Percentiles rank a stretch among this genome's conserved stretches.
Evolutionary conservation across 1,284 basidiomycete species (phyloP).

Genomic region (Marasmius tenuissimus): DNA sequence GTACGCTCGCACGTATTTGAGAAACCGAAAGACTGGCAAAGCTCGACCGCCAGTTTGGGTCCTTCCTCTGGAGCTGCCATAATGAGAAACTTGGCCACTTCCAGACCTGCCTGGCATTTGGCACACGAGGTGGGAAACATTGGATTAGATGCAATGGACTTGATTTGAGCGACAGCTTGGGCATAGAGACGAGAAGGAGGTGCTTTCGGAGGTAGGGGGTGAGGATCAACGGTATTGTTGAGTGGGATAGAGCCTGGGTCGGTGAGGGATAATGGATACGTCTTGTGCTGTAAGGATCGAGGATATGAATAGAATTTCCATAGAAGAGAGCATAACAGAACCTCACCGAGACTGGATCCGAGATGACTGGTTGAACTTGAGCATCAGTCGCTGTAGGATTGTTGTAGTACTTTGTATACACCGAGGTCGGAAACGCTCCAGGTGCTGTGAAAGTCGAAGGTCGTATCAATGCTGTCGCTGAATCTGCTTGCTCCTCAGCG

Average conservation of each 20-base stretch:
- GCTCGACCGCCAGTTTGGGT: conserved; percentile 52
- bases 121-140: conserved; percentile 57
- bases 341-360: conserved; percentile 63
- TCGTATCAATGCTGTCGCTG: neutral
- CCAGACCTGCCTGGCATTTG: conserved; percentile 61
- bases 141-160: conserved; percentile 51
- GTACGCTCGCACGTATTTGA: conserved; percentile 49
- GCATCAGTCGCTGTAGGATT: conserved; percentile 65
- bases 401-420: conserved; percentile 68
- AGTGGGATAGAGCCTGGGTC: conserved; percentile 55
- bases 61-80: conserved; percentile 65
- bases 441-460: conserved; percentile 57
- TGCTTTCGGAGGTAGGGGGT: conserved; percentile 59
- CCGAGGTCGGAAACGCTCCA: conserved; percentile 64
- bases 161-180: conserved; percentile 54
- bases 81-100: conserved; percentile 66
- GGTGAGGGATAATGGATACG: conserved; percentile 59
- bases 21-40: conserved; percentile 64
- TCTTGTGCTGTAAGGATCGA: conserved; percentile 41
- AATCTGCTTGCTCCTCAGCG: too few relatives aligned
- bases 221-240: conserved; percentile 63
- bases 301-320: conserved; percentile 2
- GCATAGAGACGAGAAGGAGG: conserved; percentile 42
- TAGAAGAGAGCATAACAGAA: conserved; percentile 4
- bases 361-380: conserved; percentile 70